A percentile compares a stretch with the other conserved stretches of the same genome.
phyloP scores from a whole-genome alignment of 257 asterid species.

The Przewalskia tangutica region DNA sequence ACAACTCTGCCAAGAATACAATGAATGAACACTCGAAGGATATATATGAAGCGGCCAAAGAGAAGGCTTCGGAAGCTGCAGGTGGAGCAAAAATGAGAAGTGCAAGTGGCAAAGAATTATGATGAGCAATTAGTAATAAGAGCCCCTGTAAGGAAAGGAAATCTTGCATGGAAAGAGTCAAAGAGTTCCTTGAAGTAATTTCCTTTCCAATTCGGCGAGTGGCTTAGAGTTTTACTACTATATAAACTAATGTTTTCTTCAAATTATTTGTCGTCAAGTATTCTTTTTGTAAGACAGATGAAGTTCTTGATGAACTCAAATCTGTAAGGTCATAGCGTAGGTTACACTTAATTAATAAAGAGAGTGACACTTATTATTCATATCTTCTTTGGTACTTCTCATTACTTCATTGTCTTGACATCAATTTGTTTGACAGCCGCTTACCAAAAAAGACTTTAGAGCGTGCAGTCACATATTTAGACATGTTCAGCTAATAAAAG shows the following conservation, averaged over 20 bases:
- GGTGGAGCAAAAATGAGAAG: slow-evolving; percentile 34
- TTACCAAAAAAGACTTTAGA: background rate
- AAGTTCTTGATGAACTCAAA: background rate
- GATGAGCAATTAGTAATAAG: slow-evolving; percentile 11
- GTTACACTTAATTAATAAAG: background rate
- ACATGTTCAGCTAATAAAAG: background rate
- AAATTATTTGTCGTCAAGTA: too few relatives aligned
- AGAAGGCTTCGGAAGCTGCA: slow-evolving; percentile 39
- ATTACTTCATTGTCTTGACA: background rate
- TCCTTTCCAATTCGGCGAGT: background rate
- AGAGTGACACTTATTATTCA: background rate
- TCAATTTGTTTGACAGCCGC: background rate
- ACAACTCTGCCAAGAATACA: slow-evolving; percentile 22
- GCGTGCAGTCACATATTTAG: background rate
- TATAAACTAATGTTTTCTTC: background rate
- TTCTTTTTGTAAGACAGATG: background rate
- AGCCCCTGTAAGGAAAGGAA: background rate
- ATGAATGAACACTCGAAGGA: slow-evolving; percentile 28
- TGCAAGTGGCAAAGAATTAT: slow-evolving; percentile 14
- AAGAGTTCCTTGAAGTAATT: background rate
- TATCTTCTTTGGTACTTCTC: background rate
- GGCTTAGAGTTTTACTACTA: background rate
- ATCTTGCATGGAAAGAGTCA: background rate
- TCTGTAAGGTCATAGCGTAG: background rate
- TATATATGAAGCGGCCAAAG: slow-evolving; percentile 39